A percentile compares a stretch with the other conserved stretches of the same genome.
These are phyloP conservation scores for Calonectria montana DNA, from an alignment of 2,329 filamentous ascomycete species.

Conservation along the genomic window DNA sequence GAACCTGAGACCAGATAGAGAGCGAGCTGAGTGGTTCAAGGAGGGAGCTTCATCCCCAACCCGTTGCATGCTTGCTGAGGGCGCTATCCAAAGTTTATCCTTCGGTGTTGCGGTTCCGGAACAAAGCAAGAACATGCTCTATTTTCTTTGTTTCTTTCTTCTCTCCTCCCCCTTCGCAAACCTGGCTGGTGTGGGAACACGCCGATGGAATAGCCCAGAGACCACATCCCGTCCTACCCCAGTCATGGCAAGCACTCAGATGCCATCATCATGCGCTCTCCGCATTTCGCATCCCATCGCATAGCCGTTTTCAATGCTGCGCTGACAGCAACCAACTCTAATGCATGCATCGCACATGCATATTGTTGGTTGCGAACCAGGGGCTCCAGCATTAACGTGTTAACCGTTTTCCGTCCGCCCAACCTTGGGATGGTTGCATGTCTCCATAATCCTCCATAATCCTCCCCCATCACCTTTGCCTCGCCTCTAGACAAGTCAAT, in stretches of 20 bases:
- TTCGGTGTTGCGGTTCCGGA: not conserved
- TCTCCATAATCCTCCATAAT: not conserved
- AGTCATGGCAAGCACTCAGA: constrained; percentile 17
- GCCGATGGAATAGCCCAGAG: not conserved
- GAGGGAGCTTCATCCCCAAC: not conserved
- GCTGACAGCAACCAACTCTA: constrained; percentile 11
- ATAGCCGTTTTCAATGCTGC: constrained; percentile 19
- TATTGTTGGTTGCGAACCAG: constrained; percentile 10
- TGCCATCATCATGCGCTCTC: constrained; percentile 23
- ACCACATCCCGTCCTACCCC: not conserved
- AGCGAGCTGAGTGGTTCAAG: not conserved
- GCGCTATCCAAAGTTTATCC: not conserved
- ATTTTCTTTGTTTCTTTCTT: not conserved
- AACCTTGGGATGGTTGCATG: constrained; percentile 20
- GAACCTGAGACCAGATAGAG: constrained; percentile 22
- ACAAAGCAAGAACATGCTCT: not conserved
- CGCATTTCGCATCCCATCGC: constrained; percentile 9
- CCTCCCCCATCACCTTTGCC: not conserved
- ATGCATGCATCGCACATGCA: not conserved
- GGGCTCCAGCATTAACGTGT: constrained; percentile 3
- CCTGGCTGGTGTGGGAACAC: not conserved
- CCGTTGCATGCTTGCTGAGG: not conserved
- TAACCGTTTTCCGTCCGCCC: constrained; percentile 18
- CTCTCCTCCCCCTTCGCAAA: not conserved
- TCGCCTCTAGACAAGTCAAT: not conserved